A percentile compares a stretch with the other conserved stretches of the same genome.
phyloP scores from a whole-genome alignment of 2,329 filamentous ascomycete genomes.

The Fusarium tjaetaba region DNA sequence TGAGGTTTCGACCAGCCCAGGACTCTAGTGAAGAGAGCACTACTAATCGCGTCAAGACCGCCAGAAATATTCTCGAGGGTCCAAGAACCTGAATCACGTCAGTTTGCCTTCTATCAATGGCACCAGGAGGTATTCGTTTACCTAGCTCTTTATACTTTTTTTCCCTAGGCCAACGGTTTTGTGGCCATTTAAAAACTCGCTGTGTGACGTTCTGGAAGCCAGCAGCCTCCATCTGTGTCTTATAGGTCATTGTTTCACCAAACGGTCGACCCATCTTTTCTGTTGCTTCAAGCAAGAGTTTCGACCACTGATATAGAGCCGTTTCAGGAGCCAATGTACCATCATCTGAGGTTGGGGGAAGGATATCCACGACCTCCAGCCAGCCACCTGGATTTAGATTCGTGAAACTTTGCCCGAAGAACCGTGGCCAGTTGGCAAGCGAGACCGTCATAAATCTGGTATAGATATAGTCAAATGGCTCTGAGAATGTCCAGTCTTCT shows the following conservation, averaged over 20 bases:
- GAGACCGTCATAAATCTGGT: slow-evolving; percentile 33
- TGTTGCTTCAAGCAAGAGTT: slow-evolving; percentile 40
- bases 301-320: slow-evolving; percentile 34
- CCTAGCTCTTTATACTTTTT: slow-evolving; percentile 61
- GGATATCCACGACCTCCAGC: slow-evolving; percentile 38
- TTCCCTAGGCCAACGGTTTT: slow-evolving; percentile 60
- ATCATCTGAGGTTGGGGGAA: slow-evolving; percentile 10
- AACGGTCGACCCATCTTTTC: slow-evolving; percentile 43
- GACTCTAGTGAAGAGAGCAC: slow-evolving; percentile 42
- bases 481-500: slow-evolving; percentile 34
- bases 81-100: slow-evolving; percentile 6
- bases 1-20: slow-evolving; percentile 41
- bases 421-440: slow-evolving; percentile 30
- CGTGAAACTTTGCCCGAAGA: slow-evolving; percentile 34
- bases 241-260: slow-evolving; percentile 28
- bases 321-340: slow-evolving; percentile 18
- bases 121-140: neutral
- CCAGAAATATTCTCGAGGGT: slow-evolving; percentile 31
- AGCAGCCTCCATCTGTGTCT: slow-evolving; percentile 53
- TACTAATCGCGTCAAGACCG: slow-evolving; percentile 40
- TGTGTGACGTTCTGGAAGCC: slow-evolving; percentile 62
- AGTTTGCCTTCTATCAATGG: neutral
- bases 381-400: slow-evolving; percentile 37
- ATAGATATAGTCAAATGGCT: slow-evolving; percentile 42
- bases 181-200: slow-evolving; percentile 57